Evolutionary conservation across 208 protist species (phyloP).

Genomic region (Angomonas ambiguus): DNA sequence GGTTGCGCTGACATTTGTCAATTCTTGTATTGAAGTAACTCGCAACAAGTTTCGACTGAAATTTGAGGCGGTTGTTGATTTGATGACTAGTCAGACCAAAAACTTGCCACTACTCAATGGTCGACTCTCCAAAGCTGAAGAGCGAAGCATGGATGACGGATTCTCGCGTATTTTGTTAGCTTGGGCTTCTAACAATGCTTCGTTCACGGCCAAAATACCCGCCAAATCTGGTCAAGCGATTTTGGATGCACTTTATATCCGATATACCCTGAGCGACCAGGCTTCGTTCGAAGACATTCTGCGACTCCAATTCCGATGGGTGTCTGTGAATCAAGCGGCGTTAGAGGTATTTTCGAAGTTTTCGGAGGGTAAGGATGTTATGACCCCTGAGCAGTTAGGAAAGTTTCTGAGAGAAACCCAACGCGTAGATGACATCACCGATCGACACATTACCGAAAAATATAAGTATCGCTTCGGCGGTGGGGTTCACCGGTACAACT

Average conservation of each 20-base stretch:
- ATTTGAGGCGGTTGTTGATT: slow-evolving; percentile 41
- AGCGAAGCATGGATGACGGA: slow-evolving; percentile 78
- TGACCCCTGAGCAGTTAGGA: slow-evolving; percentile 68
- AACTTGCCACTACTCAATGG: slow-evolving; percentile 55
- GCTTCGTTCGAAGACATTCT: slow-evolving; percentile 64
- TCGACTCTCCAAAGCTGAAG: slow-evolving; percentile 46
- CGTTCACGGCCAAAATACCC: slow-evolving; percentile 34
- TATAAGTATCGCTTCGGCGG: slow-evolving; percentile 85
- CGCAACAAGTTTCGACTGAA: slow-evolving; percentile 82
- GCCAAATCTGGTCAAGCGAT: slow-evolving; percentile 36
- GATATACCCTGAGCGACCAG: slow-evolving; percentile 35
- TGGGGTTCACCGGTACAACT: slow-evolving; percentile 84
- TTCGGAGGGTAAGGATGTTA: slow-evolving; percentile 51
- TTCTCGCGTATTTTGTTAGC: slow-evolving; percentile 75
- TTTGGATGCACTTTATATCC: slow-evolving; percentile 59
- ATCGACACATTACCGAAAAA: slow-evolving; percentile 76
- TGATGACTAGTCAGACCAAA: slow-evolving; percentile 18
- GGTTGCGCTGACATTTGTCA: slow-evolving; percentile 72
- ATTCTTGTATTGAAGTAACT: slow-evolving; percentile 75
- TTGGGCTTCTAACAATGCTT: slow-evolving; percentile 65
- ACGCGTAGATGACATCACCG: slow-evolving; percentile 60
- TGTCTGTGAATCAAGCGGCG: slow-evolving; percentile 53
- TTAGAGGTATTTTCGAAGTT: slow-evolving; percentile 76
- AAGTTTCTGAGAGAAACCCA: slow-evolving; percentile 78
- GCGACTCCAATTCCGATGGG: slow-evolving; percentile 52